Evolutionary conservation across 441 rosid species (phyloP).

Genomic region (Theobroma grandiflorum): DNA sequence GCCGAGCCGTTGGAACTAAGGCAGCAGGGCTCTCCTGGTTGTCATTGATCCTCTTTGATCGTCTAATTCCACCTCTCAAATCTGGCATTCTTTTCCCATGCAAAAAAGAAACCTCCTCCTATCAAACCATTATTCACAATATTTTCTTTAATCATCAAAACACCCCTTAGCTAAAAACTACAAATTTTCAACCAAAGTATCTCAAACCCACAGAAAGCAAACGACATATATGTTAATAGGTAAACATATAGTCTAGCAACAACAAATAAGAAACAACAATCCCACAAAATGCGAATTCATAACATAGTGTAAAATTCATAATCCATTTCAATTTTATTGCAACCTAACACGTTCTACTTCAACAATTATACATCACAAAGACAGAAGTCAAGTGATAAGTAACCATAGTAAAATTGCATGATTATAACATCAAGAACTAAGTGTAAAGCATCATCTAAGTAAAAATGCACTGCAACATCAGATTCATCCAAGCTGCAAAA

Average conservation of each 20-base stretch:
- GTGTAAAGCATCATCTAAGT: not conserved
- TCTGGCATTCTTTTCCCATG: constrained; percentile 58
- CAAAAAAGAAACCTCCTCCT: constrained; percentile 33
- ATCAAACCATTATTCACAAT: constrained; percentile 11
- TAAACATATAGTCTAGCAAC: not conserved
- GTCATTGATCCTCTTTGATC: constrained; percentile 52
- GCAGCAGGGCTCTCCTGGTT: constrained; percentile 46
- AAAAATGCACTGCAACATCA: constrained; percentile 11
- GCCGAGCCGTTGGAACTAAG: constrained; percentile 41
- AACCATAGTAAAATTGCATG: not conserved
- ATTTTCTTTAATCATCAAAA: constrained; percentile 2
- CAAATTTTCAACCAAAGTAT: not conserved
- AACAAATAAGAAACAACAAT: constrained; percentile 7
- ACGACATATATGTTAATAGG: not conserved
- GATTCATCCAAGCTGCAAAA: constrained; percentile 16
- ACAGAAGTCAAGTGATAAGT: not conserved
- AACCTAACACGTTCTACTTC: constrained; percentile 14
- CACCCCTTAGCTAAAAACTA: not conserved
- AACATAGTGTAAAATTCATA: constrained; percentile 3
- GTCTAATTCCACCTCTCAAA: constrained; percentile 50
- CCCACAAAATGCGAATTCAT: not conserved
- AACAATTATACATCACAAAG: constrained; percentile 1
- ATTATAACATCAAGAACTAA: constrained; percentile 22
- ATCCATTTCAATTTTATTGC: not conserved
- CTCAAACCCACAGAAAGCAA: not conserved